phyloP scores from a whole-genome alignment of 495 filamentous ascomycete genomes.

The Astrothelium macrocarpum region DNA sequence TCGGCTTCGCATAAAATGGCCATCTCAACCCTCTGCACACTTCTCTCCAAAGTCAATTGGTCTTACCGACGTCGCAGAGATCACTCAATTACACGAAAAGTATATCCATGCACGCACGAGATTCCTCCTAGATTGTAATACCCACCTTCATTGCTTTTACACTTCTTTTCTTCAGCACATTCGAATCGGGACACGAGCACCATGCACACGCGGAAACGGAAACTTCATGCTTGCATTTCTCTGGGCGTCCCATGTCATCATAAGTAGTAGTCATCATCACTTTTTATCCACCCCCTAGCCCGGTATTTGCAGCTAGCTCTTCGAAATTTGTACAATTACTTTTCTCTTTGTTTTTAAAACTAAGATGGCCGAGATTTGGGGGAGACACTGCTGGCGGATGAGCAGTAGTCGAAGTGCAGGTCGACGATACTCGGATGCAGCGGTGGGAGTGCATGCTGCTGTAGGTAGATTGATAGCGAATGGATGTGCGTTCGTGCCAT shows the following conservation, averaged over 20 bases:
- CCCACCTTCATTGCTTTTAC: background rate
- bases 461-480: background rate
- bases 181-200: background rate
- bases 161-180: background rate
- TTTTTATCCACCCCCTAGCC: too few relatives aligned
- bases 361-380: background rate
- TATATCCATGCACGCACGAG: background rate
- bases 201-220: background rate
- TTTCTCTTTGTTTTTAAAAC: background rate
- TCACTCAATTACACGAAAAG: background rate
- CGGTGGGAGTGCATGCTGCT: background rate
- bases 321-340: background rate
- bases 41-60: background rate
- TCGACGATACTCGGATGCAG: background rate
- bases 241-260: too few relatives aligned
- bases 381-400: background rate
- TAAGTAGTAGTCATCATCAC: too few relatives aligned
- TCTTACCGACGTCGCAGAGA: background rate
- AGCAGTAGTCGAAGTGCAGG: background rate
- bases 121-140: background rate
- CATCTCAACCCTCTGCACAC: background rate
- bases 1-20: conserved; percentile 75
- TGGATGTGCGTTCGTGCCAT: background rate
- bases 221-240: background rate
- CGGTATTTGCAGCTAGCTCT: background rate